Conservation (phyloP, 352 stramenopile species). For the Phytophthora sp. region DNA sequence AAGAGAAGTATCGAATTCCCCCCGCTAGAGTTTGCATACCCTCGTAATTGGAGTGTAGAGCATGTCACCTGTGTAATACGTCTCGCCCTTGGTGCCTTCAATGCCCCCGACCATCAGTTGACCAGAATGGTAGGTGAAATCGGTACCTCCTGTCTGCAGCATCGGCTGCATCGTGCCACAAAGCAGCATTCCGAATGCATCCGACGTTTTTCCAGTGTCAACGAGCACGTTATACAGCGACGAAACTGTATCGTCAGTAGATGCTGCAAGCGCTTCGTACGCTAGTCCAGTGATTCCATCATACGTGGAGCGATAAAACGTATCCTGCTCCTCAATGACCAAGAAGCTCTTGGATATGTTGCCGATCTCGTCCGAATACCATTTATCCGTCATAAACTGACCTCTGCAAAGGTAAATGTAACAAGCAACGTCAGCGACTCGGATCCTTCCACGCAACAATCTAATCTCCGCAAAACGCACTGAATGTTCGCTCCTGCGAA, state of each 20-base stretch:
- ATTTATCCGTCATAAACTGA: constrained; percentile 73
- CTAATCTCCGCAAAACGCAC: constrained; percentile 33
- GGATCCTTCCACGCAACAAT: background rate
- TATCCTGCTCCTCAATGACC: constrained; percentile 74
- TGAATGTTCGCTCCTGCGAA: constrained; percentile 72
- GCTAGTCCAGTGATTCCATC: constrained; percentile 82
- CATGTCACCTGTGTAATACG: constrained; percentile 71
- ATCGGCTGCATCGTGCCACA: constrained; percentile 83
- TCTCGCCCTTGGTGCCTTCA: constrained; percentile 55
- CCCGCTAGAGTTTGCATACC: too few species aligned
- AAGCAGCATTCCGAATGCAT: constrained; percentile 78
- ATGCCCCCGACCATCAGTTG: constrained; percentile 72
- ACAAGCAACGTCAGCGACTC: constrained; percentile 6
- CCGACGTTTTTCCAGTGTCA: constrained; percentile 35
- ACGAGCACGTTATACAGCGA: constrained; percentile 71
- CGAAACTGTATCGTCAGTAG: constrained; percentile 40
- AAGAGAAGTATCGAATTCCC: too few species aligned
- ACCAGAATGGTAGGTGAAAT: constrained; percentile 64
- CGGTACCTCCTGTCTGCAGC: constrained; percentile 37
- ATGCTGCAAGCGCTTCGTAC: constrained; percentile 60
- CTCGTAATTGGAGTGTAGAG: constrained; percentile 79
- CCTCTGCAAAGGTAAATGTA: constrained; percentile 39
- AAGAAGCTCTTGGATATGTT: constrained; percentile 72
- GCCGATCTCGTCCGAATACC: constrained; percentile 59
- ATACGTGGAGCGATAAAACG: constrained; percentile 78